Evolutionary conservation across 2,329 filamentous ascomycete species (phyloP).

Genomic region (Fusarium ramigenum): DNA sequence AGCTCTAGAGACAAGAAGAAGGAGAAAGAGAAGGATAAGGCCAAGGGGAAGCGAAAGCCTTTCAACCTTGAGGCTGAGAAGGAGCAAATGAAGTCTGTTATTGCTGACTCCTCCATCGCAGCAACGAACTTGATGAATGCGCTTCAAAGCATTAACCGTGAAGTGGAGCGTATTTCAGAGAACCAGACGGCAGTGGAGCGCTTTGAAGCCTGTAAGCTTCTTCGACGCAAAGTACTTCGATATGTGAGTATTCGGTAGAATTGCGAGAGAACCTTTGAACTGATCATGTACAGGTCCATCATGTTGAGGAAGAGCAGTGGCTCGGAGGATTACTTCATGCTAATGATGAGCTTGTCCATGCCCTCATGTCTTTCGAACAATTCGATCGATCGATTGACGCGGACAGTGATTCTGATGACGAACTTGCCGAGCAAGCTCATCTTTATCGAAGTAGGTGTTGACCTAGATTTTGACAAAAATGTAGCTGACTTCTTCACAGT

Average conservation of each 20-base stretch:
- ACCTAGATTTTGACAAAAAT: slow-evolving; percentile 20
- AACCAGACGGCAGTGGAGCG: slow-evolving; percentile 77
- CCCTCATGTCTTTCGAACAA: slow-evolving; percentile 93
- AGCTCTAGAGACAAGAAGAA: slow-evolving; percentile 63
- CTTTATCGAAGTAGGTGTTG: slow-evolving; percentile 65
- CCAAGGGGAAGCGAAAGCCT: slow-evolving; percentile 66
- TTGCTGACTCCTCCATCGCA: slow-evolving; percentile 88
- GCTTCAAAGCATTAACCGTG: slow-evolving; percentile 89
- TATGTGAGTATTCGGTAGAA: slow-evolving; percentile 65
- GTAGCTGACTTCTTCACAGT: slow-evolving; percentile 51
- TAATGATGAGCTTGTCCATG: slow-evolving; percentile 94
- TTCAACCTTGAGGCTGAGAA: slow-evolving; percentile 92
- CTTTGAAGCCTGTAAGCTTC: slow-evolving; percentile 87
- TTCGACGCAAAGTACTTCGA: slow-evolving; percentile 84
- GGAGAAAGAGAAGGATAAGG: slow-evolving; percentile 61
- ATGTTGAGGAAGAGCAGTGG: slow-evolving; percentile 90
- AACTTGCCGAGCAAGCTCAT: slow-evolving; percentile 72
- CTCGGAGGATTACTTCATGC: slow-evolving; percentile 90
- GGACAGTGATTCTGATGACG: slow-evolving; percentile 76
- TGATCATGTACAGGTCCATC: slow-evolving; percentile 71
- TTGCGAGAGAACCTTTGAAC: background rate
- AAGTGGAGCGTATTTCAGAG: slow-evolving; percentile 86
- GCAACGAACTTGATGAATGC: slow-evolving; percentile 91
- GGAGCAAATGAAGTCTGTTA: slow-evolving; percentile 84
- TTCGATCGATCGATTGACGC: slow-evolving; percentile 86